Evolutionary conservation across 2,329 filamentous ascomycete species (phyloP).

Genomic region (Fonsecaea nubica): DNA sequence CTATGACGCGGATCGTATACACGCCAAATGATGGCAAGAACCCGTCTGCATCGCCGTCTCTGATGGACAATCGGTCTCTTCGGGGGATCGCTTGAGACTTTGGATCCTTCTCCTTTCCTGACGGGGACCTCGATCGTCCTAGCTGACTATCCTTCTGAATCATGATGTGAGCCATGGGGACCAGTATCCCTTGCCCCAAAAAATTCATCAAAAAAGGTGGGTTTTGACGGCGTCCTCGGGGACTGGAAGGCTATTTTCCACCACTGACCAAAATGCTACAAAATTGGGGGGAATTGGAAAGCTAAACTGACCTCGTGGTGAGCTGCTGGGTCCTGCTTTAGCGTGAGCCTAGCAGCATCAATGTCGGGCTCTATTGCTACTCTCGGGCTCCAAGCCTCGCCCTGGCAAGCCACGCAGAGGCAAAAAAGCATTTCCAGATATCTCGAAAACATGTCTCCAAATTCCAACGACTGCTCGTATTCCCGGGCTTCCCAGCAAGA

Average conservation of each 20-base stretch:
- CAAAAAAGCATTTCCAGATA: conserved; percentile 3
- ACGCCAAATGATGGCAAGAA: not conserved
- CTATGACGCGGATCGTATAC: not conserved
- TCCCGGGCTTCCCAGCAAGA: no score
- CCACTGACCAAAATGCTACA: conserved; percentile 9
- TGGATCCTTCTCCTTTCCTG: not conserved
- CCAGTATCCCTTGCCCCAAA: no score
- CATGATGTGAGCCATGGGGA: no score
- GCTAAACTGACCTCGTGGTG: conserved; percentile 13
- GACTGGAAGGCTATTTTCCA: not conserved
- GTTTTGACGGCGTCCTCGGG: conserved; percentile 3
- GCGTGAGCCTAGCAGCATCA: conserved; percentile 1
- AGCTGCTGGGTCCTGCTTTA: conserved; percentile 18
- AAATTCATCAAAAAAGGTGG: not conserved
- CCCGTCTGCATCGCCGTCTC: not conserved
- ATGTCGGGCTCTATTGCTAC: conserved; percentile 14
- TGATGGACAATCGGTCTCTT: not conserved
- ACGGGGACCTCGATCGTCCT: not conserved
- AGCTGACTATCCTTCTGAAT: no score
- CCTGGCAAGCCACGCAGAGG: conserved; percentile 8
- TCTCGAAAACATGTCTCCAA: not conserved
- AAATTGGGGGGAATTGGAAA: conserved; percentile 3
- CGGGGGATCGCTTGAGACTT: not conserved
- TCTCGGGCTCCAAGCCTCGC: conserved; percentile 17
- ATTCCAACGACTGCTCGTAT: no score